Conservation (phyloP, 495 filamentous ascomycete species). For the Penicillium mononematosum region DNA sequence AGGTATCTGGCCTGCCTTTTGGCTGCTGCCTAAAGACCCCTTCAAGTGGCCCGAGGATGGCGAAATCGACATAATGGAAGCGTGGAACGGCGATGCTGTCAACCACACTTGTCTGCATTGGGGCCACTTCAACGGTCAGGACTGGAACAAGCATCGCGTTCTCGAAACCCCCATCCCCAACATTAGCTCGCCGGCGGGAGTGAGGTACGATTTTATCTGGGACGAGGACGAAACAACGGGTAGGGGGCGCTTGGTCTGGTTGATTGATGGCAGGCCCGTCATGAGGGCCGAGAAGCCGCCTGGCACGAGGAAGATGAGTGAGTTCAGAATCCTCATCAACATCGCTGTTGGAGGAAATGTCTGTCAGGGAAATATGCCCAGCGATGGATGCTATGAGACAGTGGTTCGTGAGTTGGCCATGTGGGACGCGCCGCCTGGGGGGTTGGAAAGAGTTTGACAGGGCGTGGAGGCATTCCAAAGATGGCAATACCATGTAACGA, state of each 20-base stretch:
- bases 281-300: conserved; percentile 32
- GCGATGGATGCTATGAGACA: conserved; percentile 29
- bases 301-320: conserved; percentile 32
- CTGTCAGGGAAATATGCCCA: conserved; percentile 31
- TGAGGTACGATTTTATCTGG: conserved; percentile 33
- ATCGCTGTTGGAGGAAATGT: conserved; percentile 34
- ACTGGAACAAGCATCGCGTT: conserved; percentile 34
- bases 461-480: conserved; percentile 25
- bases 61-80: conserved; percentile 33
- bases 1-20: conserved; percentile 35
- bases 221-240: conserved; percentile 30
- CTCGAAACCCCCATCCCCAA: conserved; percentile 30
- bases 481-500: conserved; percentile 31
- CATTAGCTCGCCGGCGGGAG: conserved; percentile 25
- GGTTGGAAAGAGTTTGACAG: conserved; percentile 30
- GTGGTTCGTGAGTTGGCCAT: conserved; percentile 32
- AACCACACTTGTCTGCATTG: conserved; percentile 33
- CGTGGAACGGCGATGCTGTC: conserved; percentile 31
- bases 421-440: conserved; percentile 30
- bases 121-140: conserved; percentile 30
- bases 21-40: conserved; percentile 36
- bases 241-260: conserved; percentile 27
- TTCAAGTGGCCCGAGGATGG: conserved; percentile 35
- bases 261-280: conserved; percentile 29
- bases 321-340: conserved; percentile 33